Percentiles rank a stretch among this genome's conserved stretches.
These are phyloP conservation scores for Alternaria arborescens DNA, from an alignment of 2,329 filamentous ascomycete genomes.

Conservation along the genomic window DNA sequence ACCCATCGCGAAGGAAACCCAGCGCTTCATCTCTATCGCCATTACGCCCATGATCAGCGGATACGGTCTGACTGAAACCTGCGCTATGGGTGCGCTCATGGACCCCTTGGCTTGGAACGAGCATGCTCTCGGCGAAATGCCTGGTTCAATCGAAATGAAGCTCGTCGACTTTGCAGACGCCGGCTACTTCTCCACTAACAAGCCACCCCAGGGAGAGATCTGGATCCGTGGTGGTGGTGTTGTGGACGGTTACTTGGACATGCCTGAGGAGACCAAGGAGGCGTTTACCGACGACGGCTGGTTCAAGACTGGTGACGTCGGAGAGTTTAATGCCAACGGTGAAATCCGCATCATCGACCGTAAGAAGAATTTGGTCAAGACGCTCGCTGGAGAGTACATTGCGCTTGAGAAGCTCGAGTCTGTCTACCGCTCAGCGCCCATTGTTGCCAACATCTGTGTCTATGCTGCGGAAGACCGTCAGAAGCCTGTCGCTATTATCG, in stretches of 20 bases:
- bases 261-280: slow-evolving; percentile 82
- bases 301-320: slow-evolving; percentile 98
- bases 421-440: slow-evolving; percentile 80
- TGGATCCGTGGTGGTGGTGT: slow-evolving; percentile 83
- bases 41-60: slow-evolving; percentile 94
- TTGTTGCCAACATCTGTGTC: slow-evolving; percentile 86
- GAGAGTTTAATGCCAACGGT: slow-evolving; percentile 82
- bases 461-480: slow-evolving; percentile 78
- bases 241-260: slow-evolving; percentile 80
- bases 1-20: slow-evolving; percentile 85
- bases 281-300: slow-evolving; percentile 84
- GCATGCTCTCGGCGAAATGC: slow-evolving; percentile 77
- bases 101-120: slow-evolving; percentile 87
- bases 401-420: slow-evolving; percentile 95
- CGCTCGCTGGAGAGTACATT: slow-evolving; percentile 94
- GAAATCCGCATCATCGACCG: slow-evolving; percentile 90
- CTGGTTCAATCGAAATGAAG: slow-evolving; percentile 84
- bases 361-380: slow-evolving; percentile 98
- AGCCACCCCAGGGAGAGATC: slow-evolving; percentile 89
- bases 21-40: slow-evolving; percentile 89
- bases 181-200: slow-evolving; percentile 79
- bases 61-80: slow-evolving; percentile 94
- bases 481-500: slow-evolving; percentile 84
- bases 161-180: slow-evolving; percentile 89
- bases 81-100: slow-evolving; percentile 81